phyloP scores from a whole-genome alignment of 2,329 filamentous ascomycete genomes.

The Beauveria varroae region DNA sequence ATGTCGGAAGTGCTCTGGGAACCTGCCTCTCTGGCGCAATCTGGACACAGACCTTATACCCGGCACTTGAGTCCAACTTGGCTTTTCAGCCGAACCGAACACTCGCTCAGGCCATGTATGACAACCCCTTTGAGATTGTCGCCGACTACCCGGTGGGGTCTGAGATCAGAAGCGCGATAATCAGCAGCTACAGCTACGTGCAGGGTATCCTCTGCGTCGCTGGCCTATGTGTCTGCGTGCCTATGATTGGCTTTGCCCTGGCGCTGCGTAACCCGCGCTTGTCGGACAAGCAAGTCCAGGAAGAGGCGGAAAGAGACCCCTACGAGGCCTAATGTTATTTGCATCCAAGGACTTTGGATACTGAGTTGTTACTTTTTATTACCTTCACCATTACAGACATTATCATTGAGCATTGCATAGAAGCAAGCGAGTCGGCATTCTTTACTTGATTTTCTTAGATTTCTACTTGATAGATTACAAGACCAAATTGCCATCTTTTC shows the following conservation, averaged over 20 bases:
- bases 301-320: slow-evolving; percentile 14
- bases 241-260: slow-evolving; percentile 38
- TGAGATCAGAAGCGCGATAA: slow-evolving; percentile 34
- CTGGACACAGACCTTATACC: slow-evolving; percentile 34
- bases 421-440: background rate
- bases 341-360: background rate
- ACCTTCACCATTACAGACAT: background rate
- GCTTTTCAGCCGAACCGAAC: slow-evolving; percentile 27
- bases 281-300: slow-evolving; percentile 32
- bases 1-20: slow-evolving; percentile 33
- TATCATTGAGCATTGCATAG: background rate
- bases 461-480: background rate
- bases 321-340: background rate
- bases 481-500: background rate
- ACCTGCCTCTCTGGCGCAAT: slow-evolving; percentile 33
- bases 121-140: slow-evolving; percentile 28
- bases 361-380: background rate
- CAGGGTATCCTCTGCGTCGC: slow-evolving; percentile 38
- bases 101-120: slow-evolving; percentile 29
- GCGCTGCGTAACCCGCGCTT: slow-evolving; percentile 36
- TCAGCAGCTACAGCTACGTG: slow-evolving; percentile 36
- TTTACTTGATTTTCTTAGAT: background rate
- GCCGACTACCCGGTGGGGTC: slow-evolving; percentile 33
- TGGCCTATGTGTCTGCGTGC: slow-evolving; percentile 38
- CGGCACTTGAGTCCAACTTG: slow-evolving; percentile 23